Evolutionary conservation across 306 rosid genomes (phyloP), one percentile per base, ranked within the genome.

Genomic region (Sechiopsis laciniata): DNA sequence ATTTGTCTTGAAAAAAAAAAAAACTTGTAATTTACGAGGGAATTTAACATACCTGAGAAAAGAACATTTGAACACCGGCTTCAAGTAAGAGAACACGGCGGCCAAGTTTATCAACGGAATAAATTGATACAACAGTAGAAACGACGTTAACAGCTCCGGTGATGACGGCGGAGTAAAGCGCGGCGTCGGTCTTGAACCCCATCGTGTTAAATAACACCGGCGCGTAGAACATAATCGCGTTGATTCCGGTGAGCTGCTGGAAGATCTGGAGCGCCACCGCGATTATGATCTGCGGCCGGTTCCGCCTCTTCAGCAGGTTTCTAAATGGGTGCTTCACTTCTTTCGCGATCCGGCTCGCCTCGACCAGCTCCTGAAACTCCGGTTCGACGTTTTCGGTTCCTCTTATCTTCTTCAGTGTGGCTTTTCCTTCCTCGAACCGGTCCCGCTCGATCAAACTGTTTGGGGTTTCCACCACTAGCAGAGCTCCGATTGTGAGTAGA

Each of bases 161-260:
- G 19, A 92, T 88, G 51, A 85, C 96, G 12, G 96, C 76, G 1
- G 90, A 92, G 85, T 88, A 90, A 2, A 92, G 87, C 10, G 96
- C 74, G 58, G 96, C 96, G 16, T 90, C 96, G 5, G 1, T 64
- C 16, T 82, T 84, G 67, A 90, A 92, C 16, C 98, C 96, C 7
- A 92, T 1, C 0, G 98, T 88, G 80, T 22, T 46, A 76, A 92
- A 92, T 2, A 92, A 59, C 10, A 92, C 96, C 0, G 98, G 98
- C 0, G 96, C 93, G 24, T 90, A 92, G 75, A 92, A 90, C 96
- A 90, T 90, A 29, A 92, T 92, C 0, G 96, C 98, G n/a, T 92
- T 92, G 86, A 92, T 92, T 11, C 98, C 98, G 0, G 98, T 94
- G 55, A 76, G 76, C 84, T 90, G 97, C 71, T 94, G 98, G 87